Evolutionary conservation across 345 rosid species (phyloP), one percentile per base, ranked within the genome.

Genomic region (Linum trigynum): DNA sequence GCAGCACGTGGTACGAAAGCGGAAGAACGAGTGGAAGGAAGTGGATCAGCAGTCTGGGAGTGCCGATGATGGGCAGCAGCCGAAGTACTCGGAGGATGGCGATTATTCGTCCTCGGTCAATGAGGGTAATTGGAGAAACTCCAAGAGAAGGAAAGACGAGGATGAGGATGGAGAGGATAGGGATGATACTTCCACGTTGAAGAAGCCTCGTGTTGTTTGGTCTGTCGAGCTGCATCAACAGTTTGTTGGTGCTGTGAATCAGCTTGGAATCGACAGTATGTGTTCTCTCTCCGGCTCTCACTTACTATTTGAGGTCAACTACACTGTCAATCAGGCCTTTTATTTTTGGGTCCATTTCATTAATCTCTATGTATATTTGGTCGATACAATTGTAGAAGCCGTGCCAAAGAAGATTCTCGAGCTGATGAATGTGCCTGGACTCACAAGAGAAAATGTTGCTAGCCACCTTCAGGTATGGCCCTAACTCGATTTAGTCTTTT

Each of bases 101-200:
- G 74, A 75, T 70, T 67, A 53, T 38, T 75, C 78, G 1, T 75
- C 78, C 63, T 75, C 74, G 2, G 74, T 68, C 15, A 75, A 75
- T 43, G 78, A 70, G 66, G 68, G 74, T 3, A 70, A 58, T 17
- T 70, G 78, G 78, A 66, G 68, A 62, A 75, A 63, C 38, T 66
- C 78, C 7, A 75, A 70, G 68, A 75, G 60, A 67, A 66, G 78
- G 62, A 75, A 75, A 36, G 91, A 86, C 45, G 81, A 83, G 71
- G 72, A 75, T 57, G 78, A 75, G 15, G 78, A 70, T 35, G 56
- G 10, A n/a, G 78, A 70, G 1, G 98, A 92, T 53, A 84, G 87
- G 79, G 97, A 92, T 41, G 98, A 90, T 40, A 58, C 96, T 0
- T 88, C 97, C 36, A 75, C 90, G 2, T 69, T 88, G 63, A 39